Conservation (phyloP, 768 basidiomycete species). For the Lactarius evosmus region DNA sequence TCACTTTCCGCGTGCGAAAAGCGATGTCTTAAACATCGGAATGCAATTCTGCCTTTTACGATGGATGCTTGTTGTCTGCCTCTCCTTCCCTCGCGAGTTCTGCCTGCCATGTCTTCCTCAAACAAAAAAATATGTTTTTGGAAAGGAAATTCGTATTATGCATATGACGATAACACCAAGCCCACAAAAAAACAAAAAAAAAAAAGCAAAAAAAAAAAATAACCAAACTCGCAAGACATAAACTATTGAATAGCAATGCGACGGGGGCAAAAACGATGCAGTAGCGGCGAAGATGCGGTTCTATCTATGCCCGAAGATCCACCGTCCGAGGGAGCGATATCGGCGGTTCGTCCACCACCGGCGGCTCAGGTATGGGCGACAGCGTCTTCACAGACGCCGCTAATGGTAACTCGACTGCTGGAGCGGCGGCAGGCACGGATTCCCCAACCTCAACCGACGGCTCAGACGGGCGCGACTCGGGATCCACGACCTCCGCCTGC, state of each 20-base stretch:
- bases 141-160: conserved; percentile 6
- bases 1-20: conserved; percentile 20
- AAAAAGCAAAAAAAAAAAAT: not conserved
- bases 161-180: not conserved
- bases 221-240: not conserved
- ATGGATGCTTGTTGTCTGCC: not conserved
- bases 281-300: not conserved
- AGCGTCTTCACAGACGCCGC: conserved; percentile 8
- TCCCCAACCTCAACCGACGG: not conserved
- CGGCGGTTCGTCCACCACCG: conserved; percentile 25
- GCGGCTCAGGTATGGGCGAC: conserved; percentile 13
- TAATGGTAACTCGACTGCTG: conserved; percentile 4
- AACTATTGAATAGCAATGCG: not conserved
- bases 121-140: not conserved
- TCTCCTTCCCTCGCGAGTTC: no score
- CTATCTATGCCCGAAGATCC: conserved; percentile 34
- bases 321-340: conserved; percentile 27
- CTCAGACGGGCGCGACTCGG: not conserved
- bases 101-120: not conserved
- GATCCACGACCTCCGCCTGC: not conserved
- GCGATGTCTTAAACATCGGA: conserved; percentile 8
- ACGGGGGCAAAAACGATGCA: not conserved
- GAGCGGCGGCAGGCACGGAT: not conserved
- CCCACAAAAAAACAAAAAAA: conserved; percentile 6
- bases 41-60: not conserved